Conservation (phyloP, 208 protist species). For the Cochliopodium minus region DNA sequence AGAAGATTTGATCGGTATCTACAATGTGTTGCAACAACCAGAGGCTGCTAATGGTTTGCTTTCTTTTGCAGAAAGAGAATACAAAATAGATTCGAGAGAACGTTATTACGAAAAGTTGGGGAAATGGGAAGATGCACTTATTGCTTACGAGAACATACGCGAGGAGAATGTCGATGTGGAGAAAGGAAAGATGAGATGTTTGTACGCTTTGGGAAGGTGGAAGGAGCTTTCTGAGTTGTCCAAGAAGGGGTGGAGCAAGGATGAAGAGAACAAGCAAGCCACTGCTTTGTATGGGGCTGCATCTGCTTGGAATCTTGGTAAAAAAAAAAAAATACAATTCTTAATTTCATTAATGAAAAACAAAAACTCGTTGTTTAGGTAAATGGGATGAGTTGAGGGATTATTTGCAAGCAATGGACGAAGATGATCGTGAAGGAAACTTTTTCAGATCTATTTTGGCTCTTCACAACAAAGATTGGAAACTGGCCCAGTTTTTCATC, state of each 20-base stretch:
- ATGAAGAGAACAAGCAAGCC: constrained; percentile 1
- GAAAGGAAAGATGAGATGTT: constrained; percentile 8
- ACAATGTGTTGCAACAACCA: constrained; percentile 4
- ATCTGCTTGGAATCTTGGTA: constrained; percentile 85
- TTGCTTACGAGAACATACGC: constrained; percentile 10
- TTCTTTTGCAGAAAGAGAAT: constrained; percentile 11
- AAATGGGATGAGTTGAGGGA: no score
- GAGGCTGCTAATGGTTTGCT: constrained; percentile 6
- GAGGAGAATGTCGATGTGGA: constrained; percentile 5
- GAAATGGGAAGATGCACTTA: constrained; percentile 8
- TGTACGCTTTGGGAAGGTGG: constrained; percentile 12
- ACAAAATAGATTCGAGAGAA: constrained; percentile 6
- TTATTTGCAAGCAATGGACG: no score
- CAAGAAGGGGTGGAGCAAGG: neutral
- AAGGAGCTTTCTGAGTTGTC: constrained; percentile 12
- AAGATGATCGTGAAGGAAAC: no score
- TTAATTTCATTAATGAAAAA: no score
- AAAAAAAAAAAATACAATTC: no score
- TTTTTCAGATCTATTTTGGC: constrained; percentile 71
- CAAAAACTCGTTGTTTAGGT: no score
- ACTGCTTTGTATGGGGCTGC: no score
- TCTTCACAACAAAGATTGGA: constrained; percentile 44
- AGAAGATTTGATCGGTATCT: constrained; percentile 8
- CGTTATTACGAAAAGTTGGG: constrained; percentile 6
- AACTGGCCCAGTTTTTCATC: constrained; percentile 53